Evolutionary conservation across 495 filamentous ascomycete genomes (phyloP).

Genomic region (Monascus purpureus): DNA sequence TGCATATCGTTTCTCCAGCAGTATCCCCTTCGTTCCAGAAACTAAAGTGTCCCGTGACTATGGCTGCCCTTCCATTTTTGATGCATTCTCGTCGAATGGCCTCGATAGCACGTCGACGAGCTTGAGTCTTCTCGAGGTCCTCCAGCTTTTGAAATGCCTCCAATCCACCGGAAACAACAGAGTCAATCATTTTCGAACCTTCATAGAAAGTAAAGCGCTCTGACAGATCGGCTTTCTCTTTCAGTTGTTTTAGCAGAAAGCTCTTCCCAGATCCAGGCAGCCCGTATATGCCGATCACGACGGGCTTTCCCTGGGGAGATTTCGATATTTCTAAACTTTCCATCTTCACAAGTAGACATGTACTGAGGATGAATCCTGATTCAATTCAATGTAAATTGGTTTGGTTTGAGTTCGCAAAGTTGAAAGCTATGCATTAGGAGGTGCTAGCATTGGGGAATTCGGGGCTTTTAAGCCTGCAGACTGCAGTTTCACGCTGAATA

Average conservation of each 20-base stretch:
- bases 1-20: slow-evolving; percentile 20
- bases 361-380: too few relatives aligned
- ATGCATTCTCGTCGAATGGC: slow-evolving; percentile 27
- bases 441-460: too few relatives aligned
- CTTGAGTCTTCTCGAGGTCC: slow-evolving; percentile 23
- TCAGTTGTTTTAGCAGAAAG: slow-evolving; percentile 30
- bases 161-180: slow-evolving; percentile 36
- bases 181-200: slow-evolving; percentile 36
- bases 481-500: too few relatives aligned
- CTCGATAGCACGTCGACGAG: slow-evolving; percentile 35
- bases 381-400: too few relatives aligned
- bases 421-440: too few relatives aligned
- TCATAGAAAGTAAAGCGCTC: slow-evolving; percentile 37
- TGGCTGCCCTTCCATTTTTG: slow-evolving; percentile 18
- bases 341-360: too few relatives aligned
- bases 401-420: too few relatives aligned
- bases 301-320: too few relatives aligned
- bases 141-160: slow-evolving; percentile 31
- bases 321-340: too few relatives aligned
- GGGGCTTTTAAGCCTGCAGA: too few relatives aligned
- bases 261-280: slow-evolving; percentile 49
- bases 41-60: slow-evolving; percentile 50
- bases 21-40: slow-evolving; percentile 37
- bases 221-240: slow-evolving; percentile 15
- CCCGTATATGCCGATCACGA: slow-evolving; percentile 46